A percentile compares a stretch with the other conserved stretches of the same genome.
Conservation (phyloP, 1,284 basidiomycete genomes). For the Sphaerobolus stellatus region DNA sequence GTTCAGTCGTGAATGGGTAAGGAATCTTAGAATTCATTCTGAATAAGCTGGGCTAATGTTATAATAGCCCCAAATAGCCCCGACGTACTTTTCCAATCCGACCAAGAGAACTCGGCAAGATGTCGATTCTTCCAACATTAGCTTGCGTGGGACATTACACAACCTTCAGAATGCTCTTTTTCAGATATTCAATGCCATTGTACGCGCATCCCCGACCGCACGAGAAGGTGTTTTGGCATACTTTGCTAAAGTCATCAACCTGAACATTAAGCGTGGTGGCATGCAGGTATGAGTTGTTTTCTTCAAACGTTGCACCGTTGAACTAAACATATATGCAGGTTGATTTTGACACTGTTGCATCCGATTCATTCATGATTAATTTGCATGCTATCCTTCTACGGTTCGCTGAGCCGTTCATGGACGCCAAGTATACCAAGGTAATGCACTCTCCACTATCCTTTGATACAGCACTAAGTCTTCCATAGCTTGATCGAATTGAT, state of each 20-base stretch:
- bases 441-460: constrained; percentile 11
- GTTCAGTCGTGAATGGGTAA: constrained; percentile 85
- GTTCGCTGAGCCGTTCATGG: constrained; percentile 97
- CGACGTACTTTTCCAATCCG: constrained; percentile 82
- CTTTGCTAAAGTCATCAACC: constrained; percentile 70
- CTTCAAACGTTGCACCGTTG: neutral
- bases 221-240: constrained; percentile 86
- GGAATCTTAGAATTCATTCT: constrained; percentile 27
- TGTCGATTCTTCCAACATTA: constrained; percentile 81
- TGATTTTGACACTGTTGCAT: constrained; percentile 81
- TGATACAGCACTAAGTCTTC: constrained; percentile 1
- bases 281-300: constrained; percentile 62
- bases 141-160: constrained; percentile 78
- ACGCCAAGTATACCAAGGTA: constrained; percentile 87
- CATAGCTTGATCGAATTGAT: constrained; percentile 89
- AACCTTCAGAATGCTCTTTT: constrained; percentile 85
- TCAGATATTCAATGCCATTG: constrained; percentile 84
- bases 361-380: constrained; percentile 94
- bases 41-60: neutral
- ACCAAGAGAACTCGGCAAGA: constrained; percentile 73
- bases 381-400: constrained; percentile 79
- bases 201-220: constrained; percentile 77
- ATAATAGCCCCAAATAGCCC: constrained; percentile 71
- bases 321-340: constrained; percentile 49
- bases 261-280: constrained; percentile 87